Conservation (phyloP, 306 rosid species). For the Trifolium fragiferum region DNA sequence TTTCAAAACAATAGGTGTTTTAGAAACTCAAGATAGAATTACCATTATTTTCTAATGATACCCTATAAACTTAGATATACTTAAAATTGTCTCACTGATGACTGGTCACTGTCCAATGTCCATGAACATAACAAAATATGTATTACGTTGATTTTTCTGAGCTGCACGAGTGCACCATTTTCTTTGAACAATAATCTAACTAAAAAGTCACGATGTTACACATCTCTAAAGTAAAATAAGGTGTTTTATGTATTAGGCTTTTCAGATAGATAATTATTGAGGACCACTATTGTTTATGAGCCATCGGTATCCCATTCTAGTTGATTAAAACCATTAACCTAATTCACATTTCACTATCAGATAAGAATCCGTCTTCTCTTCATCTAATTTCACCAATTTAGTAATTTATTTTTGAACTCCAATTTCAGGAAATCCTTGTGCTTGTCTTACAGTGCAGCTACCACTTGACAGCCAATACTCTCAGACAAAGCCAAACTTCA, state of each 20-base stretch:
- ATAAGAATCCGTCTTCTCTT: slow-evolving; percentile 26
- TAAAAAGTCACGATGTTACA: slow-evolving; percentile 12
- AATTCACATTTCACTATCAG: slow-evolving; percentile 23
- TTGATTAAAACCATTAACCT: slow-evolving; percentile 12
- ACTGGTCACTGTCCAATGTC: slow-evolving; percentile 11
- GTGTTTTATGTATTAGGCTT: slow-evolving; percentile 29
- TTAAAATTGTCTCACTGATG: slow-evolving; percentile 7
- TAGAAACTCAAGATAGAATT: not conserved
- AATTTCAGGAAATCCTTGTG: slow-evolving; percentile 74
- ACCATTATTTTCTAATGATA: not conserved
- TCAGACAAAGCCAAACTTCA: slow-evolving; percentile 52
- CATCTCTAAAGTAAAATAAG: slow-evolving; percentile 15
- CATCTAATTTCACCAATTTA: slow-evolving; percentile 32
- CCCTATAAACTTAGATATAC: not conserved
- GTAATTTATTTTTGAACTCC: slow-evolving; percentile 45
- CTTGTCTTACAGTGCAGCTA: slow-evolving; percentile 64
- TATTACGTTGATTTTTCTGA: not conserved
- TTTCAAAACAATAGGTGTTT: not conserved
- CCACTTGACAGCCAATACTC: slow-evolving; percentile 58
- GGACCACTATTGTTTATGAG: slow-evolving; percentile 29
- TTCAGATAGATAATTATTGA: not conserved
- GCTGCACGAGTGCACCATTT: not conserved
- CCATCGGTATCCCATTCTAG: slow-evolving; percentile 16
- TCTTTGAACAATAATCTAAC: not conserved
- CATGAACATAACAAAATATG: slow-evolving; percentile 33